Conservation (phyloP, 345 rosid genomes). For the Mangifera indica region DNA sequence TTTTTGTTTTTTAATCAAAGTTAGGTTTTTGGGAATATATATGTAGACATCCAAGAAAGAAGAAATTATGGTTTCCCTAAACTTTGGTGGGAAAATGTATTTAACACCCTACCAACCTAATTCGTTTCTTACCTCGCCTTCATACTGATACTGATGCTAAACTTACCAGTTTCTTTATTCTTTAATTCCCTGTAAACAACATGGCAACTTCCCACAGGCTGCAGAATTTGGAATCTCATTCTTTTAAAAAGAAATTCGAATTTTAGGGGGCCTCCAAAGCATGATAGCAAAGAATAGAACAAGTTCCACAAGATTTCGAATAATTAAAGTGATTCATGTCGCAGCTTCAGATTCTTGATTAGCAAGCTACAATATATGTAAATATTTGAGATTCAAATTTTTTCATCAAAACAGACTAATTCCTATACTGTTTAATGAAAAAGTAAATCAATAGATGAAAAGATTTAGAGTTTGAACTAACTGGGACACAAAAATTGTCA, state of each 20-base stretch:
- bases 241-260: constrained; percentile 8
- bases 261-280: not conserved
- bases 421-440: not conserved
- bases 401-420: not conserved
- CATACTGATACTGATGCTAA: constrained; percentile 7
- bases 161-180: not conserved
- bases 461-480: not conserved
- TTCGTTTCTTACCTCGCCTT: not conserved
- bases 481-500: not conserved
- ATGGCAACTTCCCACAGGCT: not conserved
- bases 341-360: not conserved
- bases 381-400: not conserved
- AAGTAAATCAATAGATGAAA: not conserved
- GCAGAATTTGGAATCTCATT: not conserved
- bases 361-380: not conserved
- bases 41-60: too few relatives aligned
- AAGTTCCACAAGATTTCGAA: not conserved
- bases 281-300: not conserved
- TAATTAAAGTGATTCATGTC: not conserved
- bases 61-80: too few relatives aligned
- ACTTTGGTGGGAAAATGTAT: too few relatives aligned
- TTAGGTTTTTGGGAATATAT: too few relatives aligned
- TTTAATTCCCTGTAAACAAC: not conserved
- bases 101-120: not conserved
- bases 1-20: too few relatives aligned